These are phyloP conservation scores for Alnus glutinosa DNA, from an alignment of 306 rosid species.

Conservation along the genomic window DNA sequence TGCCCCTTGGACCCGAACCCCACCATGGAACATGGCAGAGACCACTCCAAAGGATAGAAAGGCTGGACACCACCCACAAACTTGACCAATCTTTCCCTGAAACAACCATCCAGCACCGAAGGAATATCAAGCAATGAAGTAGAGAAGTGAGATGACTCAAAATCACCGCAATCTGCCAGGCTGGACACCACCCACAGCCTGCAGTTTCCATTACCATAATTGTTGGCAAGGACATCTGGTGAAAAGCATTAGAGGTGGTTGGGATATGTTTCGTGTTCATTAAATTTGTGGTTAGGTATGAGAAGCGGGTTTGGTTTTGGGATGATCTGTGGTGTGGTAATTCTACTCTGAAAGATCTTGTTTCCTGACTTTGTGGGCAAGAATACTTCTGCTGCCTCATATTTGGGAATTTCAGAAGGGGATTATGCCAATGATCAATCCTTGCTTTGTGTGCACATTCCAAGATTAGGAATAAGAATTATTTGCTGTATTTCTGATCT, in stretches of 20 bases:
- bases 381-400: background rate
- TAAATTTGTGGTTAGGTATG: background rate
- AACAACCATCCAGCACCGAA: too few relatives aligned
- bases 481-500: background rate
- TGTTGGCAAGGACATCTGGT: background rate
- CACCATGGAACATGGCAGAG: too few relatives aligned
- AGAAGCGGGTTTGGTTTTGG: background rate
- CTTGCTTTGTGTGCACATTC: background rate
- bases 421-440: background rate
- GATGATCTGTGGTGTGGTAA: background rate
- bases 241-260: background rate
- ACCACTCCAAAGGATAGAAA: too few relatives aligned
- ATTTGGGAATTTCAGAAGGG: background rate
- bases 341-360: background rate
- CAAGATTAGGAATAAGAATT: background rate
- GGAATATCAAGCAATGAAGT: too few relatives aligned
- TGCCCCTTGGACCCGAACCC: too few relatives aligned
- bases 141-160: too few relatives aligned
- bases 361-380: background rate
- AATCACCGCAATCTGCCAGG: too few relatives aligned
- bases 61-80: too few relatives aligned
- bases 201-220: background rate
- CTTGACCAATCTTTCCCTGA: too few relatives aligned
- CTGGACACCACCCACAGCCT: background rate
- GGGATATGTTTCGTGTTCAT: background rate